Conservation (phyloP, 257 asterid genomes). For the Anisodus acutangulus region DNA sequence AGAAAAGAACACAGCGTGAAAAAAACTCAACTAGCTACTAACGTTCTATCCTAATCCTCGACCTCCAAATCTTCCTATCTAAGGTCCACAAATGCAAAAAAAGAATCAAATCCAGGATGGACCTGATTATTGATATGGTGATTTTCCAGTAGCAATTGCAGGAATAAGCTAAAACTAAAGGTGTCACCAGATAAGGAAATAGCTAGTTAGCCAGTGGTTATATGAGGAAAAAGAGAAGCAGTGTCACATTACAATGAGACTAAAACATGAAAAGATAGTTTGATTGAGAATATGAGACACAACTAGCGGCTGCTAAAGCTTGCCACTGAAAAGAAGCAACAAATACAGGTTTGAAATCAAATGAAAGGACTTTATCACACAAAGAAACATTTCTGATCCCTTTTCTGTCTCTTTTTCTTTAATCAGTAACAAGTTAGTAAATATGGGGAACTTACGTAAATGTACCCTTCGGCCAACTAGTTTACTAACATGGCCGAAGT, state of each 20-base stretch:
- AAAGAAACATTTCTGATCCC: background rate
- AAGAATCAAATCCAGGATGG: background rate
- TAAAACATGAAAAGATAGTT: background rate
- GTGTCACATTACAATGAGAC: background rate
- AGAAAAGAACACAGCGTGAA: too few species aligned
- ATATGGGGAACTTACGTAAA: too few species aligned
- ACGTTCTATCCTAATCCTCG: too few species aligned
- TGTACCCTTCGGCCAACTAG: too few species aligned
- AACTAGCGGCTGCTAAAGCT: background rate
- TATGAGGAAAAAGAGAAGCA: background rate
- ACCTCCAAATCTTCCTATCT: too few species aligned
- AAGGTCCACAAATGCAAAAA: background rate
- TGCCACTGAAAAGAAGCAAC: background rate
- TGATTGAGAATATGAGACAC: background rate
- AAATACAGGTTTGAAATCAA: background rate
- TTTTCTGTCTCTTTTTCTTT: background rate
- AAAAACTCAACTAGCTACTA: too few species aligned
- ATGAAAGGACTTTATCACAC: background rate
- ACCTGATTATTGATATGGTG: background rate
- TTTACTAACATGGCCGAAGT: too few species aligned
- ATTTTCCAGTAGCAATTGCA: conserved; percentile 13
- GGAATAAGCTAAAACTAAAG: background rate
- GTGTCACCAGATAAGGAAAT: background rate
- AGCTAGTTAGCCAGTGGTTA: background rate
- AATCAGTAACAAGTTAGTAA: too few species aligned